Evolutionary conservation across 805 yeast species (phyloP).

Genomic region (Priceomyces medius): DNA sequence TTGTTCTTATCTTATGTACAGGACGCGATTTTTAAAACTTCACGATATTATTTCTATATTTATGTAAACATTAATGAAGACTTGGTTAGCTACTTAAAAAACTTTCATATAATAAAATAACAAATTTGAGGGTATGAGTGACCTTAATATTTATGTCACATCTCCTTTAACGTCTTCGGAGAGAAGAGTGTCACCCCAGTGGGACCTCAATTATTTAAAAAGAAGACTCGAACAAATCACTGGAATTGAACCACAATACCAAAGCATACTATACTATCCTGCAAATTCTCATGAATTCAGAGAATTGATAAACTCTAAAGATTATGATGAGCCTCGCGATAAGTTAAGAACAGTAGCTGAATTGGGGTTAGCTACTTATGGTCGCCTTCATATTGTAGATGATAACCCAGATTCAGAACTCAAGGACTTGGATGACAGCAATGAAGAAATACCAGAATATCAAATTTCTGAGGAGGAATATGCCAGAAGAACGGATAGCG

Average conservation of each 20-base stretch:
- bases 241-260: constrained; percentile 65
- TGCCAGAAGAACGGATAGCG: constrained; percentile 57
- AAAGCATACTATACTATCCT: constrained; percentile 48
- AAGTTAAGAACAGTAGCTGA: constrained; percentile 17
- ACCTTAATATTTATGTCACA: constrained; percentile 57
- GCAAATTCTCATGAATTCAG: constrained; percentile 34
- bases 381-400: constrained; percentile 60
- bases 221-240: constrained; percentile 63
- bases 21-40: no score
- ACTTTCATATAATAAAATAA: no score
- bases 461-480: constrained; percentile 62
- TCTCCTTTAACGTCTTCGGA: constrained; percentile 70
- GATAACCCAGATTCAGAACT: constrained; percentile 52
- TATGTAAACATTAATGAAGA: no score
- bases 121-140: constrained; percentile 21
- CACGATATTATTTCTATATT: no score
- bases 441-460: constrained; percentile 36
- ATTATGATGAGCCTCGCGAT: constrained; percentile 14
- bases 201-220: constrained; percentile 57
- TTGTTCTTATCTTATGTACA: no score
- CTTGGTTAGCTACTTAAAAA: no score
- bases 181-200: constrained; percentile 58
- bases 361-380: constrained; percentile 34
- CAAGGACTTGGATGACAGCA: constrained; percentile 29
- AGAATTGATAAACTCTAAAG: constrained; percentile 19